Evolutionary conservation across 192 early-diverging fungal species (phyloP).

Genomic region (Lobosporangium transversale): DNA sequence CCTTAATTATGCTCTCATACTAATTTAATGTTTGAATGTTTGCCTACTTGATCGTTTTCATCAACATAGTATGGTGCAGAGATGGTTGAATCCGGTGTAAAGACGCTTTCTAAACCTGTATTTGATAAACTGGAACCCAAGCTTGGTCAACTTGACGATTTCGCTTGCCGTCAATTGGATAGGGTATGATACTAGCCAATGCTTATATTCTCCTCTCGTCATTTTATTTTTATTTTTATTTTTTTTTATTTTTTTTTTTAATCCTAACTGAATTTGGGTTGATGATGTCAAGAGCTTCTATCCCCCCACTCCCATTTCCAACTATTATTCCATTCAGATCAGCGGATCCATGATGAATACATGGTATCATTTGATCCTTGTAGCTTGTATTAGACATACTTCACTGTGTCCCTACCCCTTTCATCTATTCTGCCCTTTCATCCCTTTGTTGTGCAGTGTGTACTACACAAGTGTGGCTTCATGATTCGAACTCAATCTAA

Average conservation of each 20-base stretch:
- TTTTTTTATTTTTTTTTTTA: too few relatives aligned
- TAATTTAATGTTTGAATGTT: not conserved
- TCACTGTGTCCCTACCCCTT: too few relatives aligned
- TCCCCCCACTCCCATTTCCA: not conserved
- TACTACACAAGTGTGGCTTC: too few relatives aligned
- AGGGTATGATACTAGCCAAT: slow-evolving; percentile 61
- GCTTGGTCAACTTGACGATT: slow-evolving; percentile 73
- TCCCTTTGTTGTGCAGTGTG: too few relatives aligned
- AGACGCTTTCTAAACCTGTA: slow-evolving; percentile 75
- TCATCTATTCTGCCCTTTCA: too few relatives aligned
- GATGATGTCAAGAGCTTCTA: too few relatives aligned
- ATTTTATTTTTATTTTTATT: not conserved
- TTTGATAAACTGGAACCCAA: slow-evolving; percentile 76
- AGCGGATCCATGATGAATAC: not conserved
- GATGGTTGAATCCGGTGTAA: slow-evolving; percentile 80
- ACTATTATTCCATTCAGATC: not conserved
- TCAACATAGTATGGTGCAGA: slow-evolving; percentile 79
- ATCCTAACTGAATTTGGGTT: too few relatives aligned
- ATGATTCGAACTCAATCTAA: too few relatives aligned
- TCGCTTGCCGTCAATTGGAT: slow-evolving; percentile 81
- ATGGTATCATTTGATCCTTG: slow-evolving; percentile 1
- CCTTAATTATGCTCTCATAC: not conserved
- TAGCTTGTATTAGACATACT: too few relatives aligned
- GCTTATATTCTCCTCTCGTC: too few relatives aligned
- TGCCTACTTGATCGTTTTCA: too few relatives aligned